These are phyloP conservation scores for Thielaviopsis punctulata DNA, from an alignment of 2,329 filamentous ascomycete species.

Conservation along the genomic window DNA sequence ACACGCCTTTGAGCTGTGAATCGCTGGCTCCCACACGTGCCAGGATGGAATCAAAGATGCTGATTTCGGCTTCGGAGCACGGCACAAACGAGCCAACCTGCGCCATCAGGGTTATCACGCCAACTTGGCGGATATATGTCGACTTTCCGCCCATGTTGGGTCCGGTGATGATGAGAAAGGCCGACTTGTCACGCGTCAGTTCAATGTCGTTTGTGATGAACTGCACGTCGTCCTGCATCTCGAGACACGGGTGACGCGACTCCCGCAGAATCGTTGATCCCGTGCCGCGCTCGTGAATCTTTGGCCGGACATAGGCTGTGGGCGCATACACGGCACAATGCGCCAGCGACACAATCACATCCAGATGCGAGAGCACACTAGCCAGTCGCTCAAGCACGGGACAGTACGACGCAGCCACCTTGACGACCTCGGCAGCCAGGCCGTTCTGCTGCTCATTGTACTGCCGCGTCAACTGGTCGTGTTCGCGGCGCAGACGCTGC, in stretches of 20 bases:
- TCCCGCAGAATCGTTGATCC: constrained; percentile 83
- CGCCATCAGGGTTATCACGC: constrained; percentile 92
- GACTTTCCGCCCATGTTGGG: constrained; percentile 99
- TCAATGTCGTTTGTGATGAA: constrained; percentile 97
- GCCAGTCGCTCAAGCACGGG: constrained; percentile 83
- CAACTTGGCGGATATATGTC: constrained; percentile 94
- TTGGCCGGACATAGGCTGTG: constrained; percentile 77
- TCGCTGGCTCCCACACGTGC: constrained; percentile 91
- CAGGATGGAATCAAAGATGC: constrained; percentile 92
- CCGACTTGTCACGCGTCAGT: constrained; percentile 58
- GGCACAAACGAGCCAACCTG: constrained; percentile 95
- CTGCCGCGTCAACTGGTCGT: constrained; percentile 82
- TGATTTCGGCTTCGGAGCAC: constrained; percentile 75
- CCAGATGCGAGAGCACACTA: constrained; percentile 75
- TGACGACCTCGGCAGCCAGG: constrained; percentile 80
- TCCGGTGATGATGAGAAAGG: constrained; percentile 91
- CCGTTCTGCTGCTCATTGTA: constrained; percentile 91
- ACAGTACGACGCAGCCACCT: constrained; percentile 84
- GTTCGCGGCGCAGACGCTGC: constrained; percentile 67
- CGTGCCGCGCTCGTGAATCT: constrained; percentile 71
- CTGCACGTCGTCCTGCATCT: constrained; percentile 95
- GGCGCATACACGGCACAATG: constrained; percentile 89
- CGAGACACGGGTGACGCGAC: constrained; percentile 90
- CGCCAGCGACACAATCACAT: constrained; percentile 87
- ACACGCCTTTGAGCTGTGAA: constrained; percentile 92